Evolutionary conservation across 2,329 filamentous ascomycete species (phyloP), one percentile per base, ranked within the genome.

Genomic region (Macrophomina pseudophaseolina): DNA sequence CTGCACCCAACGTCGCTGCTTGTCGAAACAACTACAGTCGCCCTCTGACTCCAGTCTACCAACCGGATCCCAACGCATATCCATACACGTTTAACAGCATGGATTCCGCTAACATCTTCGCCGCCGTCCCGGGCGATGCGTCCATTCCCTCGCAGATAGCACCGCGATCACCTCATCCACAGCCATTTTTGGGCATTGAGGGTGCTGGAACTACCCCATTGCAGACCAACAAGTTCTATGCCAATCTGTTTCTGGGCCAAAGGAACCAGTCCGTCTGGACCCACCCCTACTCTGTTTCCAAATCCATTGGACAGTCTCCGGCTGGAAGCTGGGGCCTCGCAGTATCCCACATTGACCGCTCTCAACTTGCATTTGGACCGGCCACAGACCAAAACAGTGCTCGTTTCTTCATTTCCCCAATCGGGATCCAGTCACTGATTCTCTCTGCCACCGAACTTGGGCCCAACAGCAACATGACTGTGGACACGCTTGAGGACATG

Each of bases 351-450:
- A 85, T 90, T 4, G 90, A 94, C 64, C 81, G 86, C 1, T 80
- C 81, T 53, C 88, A 94, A 75, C 82, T 90, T 64, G 89, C 90
- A 0, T 78, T 72, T 65, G 76, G 70, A 14, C 90, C 86, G 71
- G 92, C 91, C 12, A 5, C 81, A 80, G n/a, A 42, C 32, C 65
- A 66, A 8, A 71, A 69, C 18, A 70, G 84, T 5, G 83, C 84
- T 68, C 80, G 85, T 33, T 97, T 90, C 76, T 98, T 91, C 73
- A 86, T 92, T 73, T 94, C 92, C 71, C 94, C 95, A 0, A 82
- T 95, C 63, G 92, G 92, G 0, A 90, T 97, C 18, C 90, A 96
- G 73, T 92, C 92, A 3, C 78, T 98, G 44, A 86, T 93, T 46
- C 80, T 98, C 14, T 96, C 93, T 0, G 94, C 94, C 4, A 81